Percentiles rank a stretch among this genome's conserved stretches.
Conservation (phyloP, 2,329 filamentous ascomycete species). For the Colletotrichum sp. region DNA sequence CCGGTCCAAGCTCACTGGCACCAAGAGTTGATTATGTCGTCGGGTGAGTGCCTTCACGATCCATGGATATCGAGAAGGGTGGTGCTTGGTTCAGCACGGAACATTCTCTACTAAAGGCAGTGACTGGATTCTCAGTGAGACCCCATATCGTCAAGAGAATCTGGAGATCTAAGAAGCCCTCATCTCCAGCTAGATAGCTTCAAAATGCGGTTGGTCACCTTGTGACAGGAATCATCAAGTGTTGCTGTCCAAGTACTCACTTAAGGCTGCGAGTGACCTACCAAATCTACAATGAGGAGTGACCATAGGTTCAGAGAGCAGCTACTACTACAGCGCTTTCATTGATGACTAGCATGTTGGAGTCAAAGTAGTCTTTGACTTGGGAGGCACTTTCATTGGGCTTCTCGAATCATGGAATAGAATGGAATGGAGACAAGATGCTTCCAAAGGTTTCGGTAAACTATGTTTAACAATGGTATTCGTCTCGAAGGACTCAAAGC, state of each 20-base stretch:
- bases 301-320: background rate
- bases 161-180: background rate
- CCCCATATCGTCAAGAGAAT: background rate
- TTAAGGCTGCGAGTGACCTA: background rate
- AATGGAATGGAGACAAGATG: background rate
- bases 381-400: background rate
- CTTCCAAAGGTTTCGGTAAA: background rate
- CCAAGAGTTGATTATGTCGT: background rate
- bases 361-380: background rate
- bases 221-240: background rate
- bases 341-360: background rate
- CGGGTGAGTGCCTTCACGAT: background rate
- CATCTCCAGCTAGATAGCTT: background rate
- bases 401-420: background rate
- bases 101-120: background rate
- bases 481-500: background rate
- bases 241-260: background rate
- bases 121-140: background rate
- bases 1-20: background rate
- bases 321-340: background rate
- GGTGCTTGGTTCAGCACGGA: background rate
- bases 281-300: background rate
- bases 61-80: background rate
- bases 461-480: background rate
- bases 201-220: background rate